Evolutionary conservation across 1,284 basidiomycete genomes (phyloP), one percentile per base, ranked within the genome.

Genomic region (Filobasidium uniguttulatum): DNA sequence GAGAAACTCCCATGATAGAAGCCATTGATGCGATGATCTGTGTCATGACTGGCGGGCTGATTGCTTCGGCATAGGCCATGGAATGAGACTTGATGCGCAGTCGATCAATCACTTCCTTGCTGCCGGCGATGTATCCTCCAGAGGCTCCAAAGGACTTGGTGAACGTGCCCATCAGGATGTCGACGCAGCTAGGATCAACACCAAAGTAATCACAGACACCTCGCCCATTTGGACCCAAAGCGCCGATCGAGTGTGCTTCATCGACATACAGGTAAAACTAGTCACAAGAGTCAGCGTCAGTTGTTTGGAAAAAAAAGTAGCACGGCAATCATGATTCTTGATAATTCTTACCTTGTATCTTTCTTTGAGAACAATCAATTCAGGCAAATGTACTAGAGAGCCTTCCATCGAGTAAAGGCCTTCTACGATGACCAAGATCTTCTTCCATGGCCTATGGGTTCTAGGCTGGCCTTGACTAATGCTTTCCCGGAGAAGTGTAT

Each of bases 391-490:
- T 48, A 85, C 81, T 56, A 98, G 65, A 6, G 86, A 90, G 22
- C 93, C 94, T 70, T 99, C 93, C 94, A 99, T 99, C 56, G 85
- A 90, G 73, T 88, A 98, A 41, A 99, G 70, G 3, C 93, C 93
- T 68, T 99, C 93, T 30, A 98, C 89, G 52, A 97, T 80, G 44
- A 99, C 60, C 41, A 98, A 64, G 57, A 99, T 98, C 76, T 96
- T 97, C 75, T 94, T 96, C 93, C 93, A 98, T 2, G 93, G 94
- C 15, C 93, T 72, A 66, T 97, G 94, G 0, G 90, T 97, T 71
- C 90, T 83, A 2, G 93, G 90, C 69, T 97, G 93, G 23, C 93
- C 93, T 69, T 98, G 93, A 58, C 83, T 87, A 70, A 99, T 94
- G 40, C 81, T 83, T 70, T 99, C 94, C 40, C 83, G 77, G 57